Base-by-base conservation (phyloP, 2,329 filamentous ascomycete genomes). In the Trichoderma koningii region DNA sequence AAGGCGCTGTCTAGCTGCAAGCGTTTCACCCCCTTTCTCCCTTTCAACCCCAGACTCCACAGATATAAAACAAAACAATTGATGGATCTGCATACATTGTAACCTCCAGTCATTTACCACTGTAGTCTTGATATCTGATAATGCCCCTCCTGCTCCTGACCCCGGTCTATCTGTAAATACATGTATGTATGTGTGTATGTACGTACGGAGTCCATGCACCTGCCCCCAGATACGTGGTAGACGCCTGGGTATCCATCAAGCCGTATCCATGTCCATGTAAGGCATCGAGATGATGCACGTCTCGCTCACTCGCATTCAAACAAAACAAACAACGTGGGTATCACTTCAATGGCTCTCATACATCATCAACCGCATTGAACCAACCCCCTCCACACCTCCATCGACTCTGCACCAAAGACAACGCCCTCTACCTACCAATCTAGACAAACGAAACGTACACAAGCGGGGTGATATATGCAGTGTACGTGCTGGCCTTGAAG, bases 391-490 rank as follows among this genome's bases (percentile, higher is more conserved):
- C 21, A 23, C 21, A 65, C 51, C n/a, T 51, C 52, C 47, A 38
- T 21, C 64, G 14, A 5, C 12, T 12, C 10, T 14, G 34, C 12
- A 38, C 12, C 34, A 42, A 30, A 42, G 3, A 50, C 21, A 30
- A n/a, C n/a, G n/a, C n/a, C n/a, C n/a, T n/a, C n/a, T 26, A 19
- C 34, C 5, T 2, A 4, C 34, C 55, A 1, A 4, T 12, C 55
- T 66, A 66, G 47, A 65, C 65, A 65, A 66, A 66, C 55, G 65
- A 66, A 55, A 66, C 44, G 51, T 66, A 66, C 42, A 52, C 63
- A 28, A 66, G 63, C 55, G 65, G 65, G 53, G 65, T 66, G 48
- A 66, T 38, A 61, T 66, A 66, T 47, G 65, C 65, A 17, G 56
- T 19, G 28, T 65, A 65, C 28, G 65, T 66, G 55, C 52, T 65